A percentile compares a stretch with the other conserved stretches of the same genome.
Evolutionary conservation across 768 basidiomycete species (phyloP).

Genomic region (Tricholoma flavovirens): DNA sequence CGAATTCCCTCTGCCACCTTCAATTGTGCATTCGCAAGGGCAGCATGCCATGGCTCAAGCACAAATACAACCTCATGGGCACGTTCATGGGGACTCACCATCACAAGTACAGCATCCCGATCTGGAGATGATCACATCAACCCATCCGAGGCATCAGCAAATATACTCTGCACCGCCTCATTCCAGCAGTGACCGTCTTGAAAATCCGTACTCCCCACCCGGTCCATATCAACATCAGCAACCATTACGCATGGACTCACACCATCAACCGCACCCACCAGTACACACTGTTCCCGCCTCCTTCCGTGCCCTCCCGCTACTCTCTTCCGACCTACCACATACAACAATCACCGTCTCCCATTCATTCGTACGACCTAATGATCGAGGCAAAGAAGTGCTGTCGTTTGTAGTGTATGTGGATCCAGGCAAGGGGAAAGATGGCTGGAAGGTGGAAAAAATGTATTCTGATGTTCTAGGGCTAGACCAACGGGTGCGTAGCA

Average conservation of each 20-base stretch:
- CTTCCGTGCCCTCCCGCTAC: conserved; percentile 69
- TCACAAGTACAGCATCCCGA: not conserved
- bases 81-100: conserved; percentile 6
- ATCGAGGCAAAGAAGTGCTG: conserved; percentile 86
- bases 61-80: conserved; percentile 19
- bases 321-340: conserved; percentile 65
- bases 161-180: conserved; percentile 4
- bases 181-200: conserved; percentile 9
- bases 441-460: conserved; percentile 87
- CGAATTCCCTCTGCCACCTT: conserved; percentile 47
- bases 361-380: conserved; percentile 83
- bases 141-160: conserved; percentile 13
- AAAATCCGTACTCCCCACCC: conserved; percentile 18
- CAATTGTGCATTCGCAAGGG: conserved; percentile 20
- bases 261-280: conserved; percentile 16
- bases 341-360: conserved; percentile 69
- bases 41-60: conserved; percentile 20
- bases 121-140: conserved; percentile 14
- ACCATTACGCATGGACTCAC: conserved; percentile 13
- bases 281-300: conserved; percentile 31
- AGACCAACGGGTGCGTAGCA: conserved; percentile 69
- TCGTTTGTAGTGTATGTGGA: conserved; percentile 80
- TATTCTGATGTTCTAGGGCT: conserved; percentile 90
- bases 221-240: conserved; percentile 15
- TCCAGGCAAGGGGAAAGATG: conserved; percentile 63